phyloP scores from a whole-genome alignment of 768 basidiomycete species.

The Austroboletus eburneus region DNA sequence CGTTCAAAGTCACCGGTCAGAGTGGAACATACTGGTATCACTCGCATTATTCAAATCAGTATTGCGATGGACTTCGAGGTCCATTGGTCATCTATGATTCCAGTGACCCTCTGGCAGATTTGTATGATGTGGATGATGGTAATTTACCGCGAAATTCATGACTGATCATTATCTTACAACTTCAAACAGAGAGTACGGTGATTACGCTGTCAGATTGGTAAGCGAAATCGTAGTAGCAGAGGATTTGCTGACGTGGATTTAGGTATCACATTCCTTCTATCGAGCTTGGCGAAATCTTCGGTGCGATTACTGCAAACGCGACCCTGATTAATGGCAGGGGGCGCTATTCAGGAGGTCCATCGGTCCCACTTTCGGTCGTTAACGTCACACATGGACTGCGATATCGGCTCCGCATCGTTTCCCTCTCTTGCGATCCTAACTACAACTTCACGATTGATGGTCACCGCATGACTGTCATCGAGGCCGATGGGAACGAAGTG shows the following conservation, averaged over 20 bases:
- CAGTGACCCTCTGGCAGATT: constrained; percentile 34
- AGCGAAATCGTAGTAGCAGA: background rate
- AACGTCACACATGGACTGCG: constrained; percentile 37
- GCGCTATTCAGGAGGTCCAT: constrained; percentile 41
- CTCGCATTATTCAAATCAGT: constrained; percentile 35
- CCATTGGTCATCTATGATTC: constrained; percentile 45
- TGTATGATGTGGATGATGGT: constrained; percentile 50
- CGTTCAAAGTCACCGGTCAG: constrained; percentile 31
- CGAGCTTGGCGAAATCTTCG: constrained; percentile 8
- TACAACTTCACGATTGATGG: constrained; percentile 45
- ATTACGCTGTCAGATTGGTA: constrained; percentile 51
- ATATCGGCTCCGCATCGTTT: constrained; percentile 53
- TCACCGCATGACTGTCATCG: constrained; percentile 50
- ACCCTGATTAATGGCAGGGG: constrained; percentile 53
- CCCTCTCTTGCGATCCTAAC: constrained; percentile 42
- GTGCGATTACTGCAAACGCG: constrained; percentile 29
- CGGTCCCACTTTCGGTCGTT: constrained; percentile 39
- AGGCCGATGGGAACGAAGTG: constrained; percentile 45
- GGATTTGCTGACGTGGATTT: constrained; percentile 7
- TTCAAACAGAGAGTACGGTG: constrained; percentile 33
- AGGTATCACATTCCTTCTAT: constrained; percentile 37
- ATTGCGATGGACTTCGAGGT: constrained; percentile 43
- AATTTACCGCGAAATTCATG: background rate
- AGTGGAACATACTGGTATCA: constrained; percentile 50
- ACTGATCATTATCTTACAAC: background rate